Evolutionary conservation across 371 early-diverging fungal genomes (phyloP).

Genomic region (Mortierella sp.): DNA sequence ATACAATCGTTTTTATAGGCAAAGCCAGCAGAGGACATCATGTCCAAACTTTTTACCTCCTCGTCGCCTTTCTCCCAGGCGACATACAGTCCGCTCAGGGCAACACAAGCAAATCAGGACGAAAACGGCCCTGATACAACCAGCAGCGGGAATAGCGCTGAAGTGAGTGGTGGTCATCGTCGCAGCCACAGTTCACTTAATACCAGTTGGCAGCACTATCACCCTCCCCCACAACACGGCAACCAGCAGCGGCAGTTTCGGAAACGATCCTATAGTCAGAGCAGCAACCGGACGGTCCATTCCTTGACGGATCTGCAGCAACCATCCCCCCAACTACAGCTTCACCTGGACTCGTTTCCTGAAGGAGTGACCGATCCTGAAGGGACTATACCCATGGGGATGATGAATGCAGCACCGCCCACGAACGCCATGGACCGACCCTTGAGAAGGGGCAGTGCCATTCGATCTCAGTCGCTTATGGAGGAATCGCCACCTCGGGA

Average conservation of each 20-base stretch:
- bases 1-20: too few relatives aligned
- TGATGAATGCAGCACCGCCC: not conserved
- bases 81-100: constrained; percentile 34
- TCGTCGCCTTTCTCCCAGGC: constrained; percentile 38
- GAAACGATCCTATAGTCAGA: constrained; percentile 33
- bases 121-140: constrained; percentile 30
- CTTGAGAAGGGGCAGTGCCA: constrained; percentile 9
- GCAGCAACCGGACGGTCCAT: constrained; percentile 20
- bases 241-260: constrained; percentile 19
- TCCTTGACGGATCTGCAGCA: constrained; percentile 8
- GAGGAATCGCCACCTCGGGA: not conserved
- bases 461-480: constrained; percentile 1
- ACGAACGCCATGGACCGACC: constrained; percentile 1
- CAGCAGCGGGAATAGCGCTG: not conserved
- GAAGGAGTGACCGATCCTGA: constrained; percentile 26
- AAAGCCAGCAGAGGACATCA: not conserved
- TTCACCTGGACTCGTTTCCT: constrained; percentile 5
- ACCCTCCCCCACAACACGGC: constrained; percentile 6
- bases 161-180: too few relatives aligned
- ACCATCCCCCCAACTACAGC: not conserved
- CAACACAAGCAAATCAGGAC: constrained; percentile 19
- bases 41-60: constrained; percentile 34
- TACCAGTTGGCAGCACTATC: constrained; percentile 2
- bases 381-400: not conserved
- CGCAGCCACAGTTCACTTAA: not conserved